A percentile compares a stretch with the other conserved stretches of the same genome.
Conservation (phyloP, 2,329 filamentous ascomycete genomes). For the Colletotrichum endophyticum region DNA sequence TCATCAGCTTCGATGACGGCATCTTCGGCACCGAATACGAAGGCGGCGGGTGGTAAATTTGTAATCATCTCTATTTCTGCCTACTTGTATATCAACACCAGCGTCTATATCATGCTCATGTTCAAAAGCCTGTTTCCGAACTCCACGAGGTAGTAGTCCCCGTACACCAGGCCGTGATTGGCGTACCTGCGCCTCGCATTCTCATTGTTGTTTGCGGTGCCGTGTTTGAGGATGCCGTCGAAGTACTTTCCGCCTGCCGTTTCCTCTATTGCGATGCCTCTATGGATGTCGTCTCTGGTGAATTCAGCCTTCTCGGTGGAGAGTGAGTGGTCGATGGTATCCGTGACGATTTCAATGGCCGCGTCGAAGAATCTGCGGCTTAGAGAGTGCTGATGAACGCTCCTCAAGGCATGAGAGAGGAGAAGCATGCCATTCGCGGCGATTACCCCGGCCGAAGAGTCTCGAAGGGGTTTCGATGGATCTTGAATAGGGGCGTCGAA, state of each 20-base stretch:
- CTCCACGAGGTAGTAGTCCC: constrained; percentile 52
- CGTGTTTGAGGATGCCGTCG: constrained; percentile 35
- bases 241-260: constrained; percentile 20
- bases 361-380: constrained; percentile 4
- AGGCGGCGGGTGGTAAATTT: constrained; percentile 6
- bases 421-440: constrained; percentile 33
- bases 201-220: constrained; percentile 38
- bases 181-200: constrained; percentile 29
- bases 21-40: constrained; percentile 23
- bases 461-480: constrained; percentile 28
- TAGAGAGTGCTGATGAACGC: neutral
- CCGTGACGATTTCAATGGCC: constrained; percentile 19
- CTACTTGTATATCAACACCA: neutral
- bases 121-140: constrained; percentile 51
- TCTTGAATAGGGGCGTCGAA: constrained; percentile 50
- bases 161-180: constrained; percentile 51
- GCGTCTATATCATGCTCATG: constrained; percentile 28
- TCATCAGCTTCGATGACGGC: constrained; percentile 26
- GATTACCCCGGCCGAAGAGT: constrained; percentile 34
- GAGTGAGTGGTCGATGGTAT: constrained; percentile 24
- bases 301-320: constrained; percentile 28
- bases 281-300: neutral
- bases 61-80: neutral
- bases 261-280: constrained; percentile 3
- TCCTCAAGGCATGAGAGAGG: constrained; percentile 23